phyloP scores from a whole-genome alignment of 352 stramenopile genomes.

The Globisporangium orthogonon region DNA sequence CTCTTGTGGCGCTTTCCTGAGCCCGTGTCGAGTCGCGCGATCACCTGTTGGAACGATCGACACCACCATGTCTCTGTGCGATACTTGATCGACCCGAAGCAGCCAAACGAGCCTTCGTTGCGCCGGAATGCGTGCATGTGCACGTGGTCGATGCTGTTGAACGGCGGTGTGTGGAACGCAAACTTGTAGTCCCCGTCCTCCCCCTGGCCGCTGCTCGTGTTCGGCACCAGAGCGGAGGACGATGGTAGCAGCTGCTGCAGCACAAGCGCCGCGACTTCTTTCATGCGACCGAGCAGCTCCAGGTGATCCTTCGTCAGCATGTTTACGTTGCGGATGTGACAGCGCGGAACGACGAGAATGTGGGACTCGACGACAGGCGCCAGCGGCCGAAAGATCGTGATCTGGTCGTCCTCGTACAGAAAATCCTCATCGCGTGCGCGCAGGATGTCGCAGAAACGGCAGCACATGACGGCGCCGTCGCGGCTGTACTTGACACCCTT shows the following conservation, averaged over 20 bases:
- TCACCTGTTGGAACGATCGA: constrained; percentile 70
- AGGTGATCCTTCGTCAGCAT: constrained; percentile 54
- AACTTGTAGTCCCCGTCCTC: constrained; percentile 55
- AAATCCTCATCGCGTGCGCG: constrained; percentile 52
- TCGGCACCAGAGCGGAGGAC: neutral
- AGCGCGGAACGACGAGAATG: constrained; percentile 75
- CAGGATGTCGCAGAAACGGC: constrained; percentile 84
- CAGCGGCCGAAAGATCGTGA: constrained; percentile 75
- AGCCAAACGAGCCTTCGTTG: constrained; percentile 47
- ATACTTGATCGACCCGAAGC: constrained; percentile 78
- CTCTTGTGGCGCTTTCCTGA: constrained; percentile 1
- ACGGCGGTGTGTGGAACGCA: constrained; percentile 79
- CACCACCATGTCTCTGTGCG: constrained; percentile 85
- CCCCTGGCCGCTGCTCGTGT: neutral
- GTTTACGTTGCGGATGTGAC: constrained; percentile 85
- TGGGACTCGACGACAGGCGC: constrained; percentile 62
- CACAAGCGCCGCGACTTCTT: constrained; percentile 48
- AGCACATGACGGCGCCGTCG: constrained; percentile 60
- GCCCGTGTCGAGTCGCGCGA: constrained; percentile 27
- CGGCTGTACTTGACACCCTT: constrained; percentile 73
- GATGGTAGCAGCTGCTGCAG: constrained; percentile 17
- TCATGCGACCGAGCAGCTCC: constrained; percentile 62
- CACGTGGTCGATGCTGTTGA: constrained; percentile 89
- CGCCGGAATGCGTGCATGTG: constrained; percentile 85
- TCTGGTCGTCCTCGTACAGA: constrained; percentile 71